Base-by-base conservation (phyloP, 208 protist genomes). In the Histomonas meleagridis region DNA sequence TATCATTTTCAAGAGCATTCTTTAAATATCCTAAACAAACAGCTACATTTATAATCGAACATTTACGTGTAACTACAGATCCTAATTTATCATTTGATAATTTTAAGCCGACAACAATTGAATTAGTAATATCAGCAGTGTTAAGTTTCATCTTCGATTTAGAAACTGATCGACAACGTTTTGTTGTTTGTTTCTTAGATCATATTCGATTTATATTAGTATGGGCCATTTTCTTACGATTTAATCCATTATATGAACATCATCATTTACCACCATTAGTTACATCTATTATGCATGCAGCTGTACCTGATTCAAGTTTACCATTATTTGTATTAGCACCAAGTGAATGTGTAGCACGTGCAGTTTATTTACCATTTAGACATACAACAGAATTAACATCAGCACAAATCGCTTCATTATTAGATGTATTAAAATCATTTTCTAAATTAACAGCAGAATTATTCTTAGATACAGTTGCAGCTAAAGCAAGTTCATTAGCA, bases 391-490 rank as follows among this genome's bases (percentile, higher is more conserved):
- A 86, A 55, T 55, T 86, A 16, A 86, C 76, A 26, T 9, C 38
- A 9, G 0, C 16, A 38, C 76, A 86, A 49, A 86, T 86, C 16
- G 2, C 32, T 14, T 1, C 18, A 5, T 26, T 51, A 0, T 4
- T 86, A 9, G 76, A 43, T 12, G 55, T 46, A 32, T 46, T 86
- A 18, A 51, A 55, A n/a, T 55, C 51, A 9, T 55, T 86, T 46
- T 86, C 76, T 18, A n/a, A 38, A 7, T 49, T 86, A 18, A 86
- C 76, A 26, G 76, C 46, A 32, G 76, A 86, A 86, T n/a, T 86
- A 18, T 86, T 86, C 76, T 28, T 86, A 2, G 76, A 86, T 86
- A 26, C 38, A 14, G 32, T 12, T 38, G 76, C 76, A 23, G 35
- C 51, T 14, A 51, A 86, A 21, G 76, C 46, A 1, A 18, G 26